phyloP scores from a whole-genome alignment of 345 rosid species.

The Dipteronia dyeriana region DNA sequence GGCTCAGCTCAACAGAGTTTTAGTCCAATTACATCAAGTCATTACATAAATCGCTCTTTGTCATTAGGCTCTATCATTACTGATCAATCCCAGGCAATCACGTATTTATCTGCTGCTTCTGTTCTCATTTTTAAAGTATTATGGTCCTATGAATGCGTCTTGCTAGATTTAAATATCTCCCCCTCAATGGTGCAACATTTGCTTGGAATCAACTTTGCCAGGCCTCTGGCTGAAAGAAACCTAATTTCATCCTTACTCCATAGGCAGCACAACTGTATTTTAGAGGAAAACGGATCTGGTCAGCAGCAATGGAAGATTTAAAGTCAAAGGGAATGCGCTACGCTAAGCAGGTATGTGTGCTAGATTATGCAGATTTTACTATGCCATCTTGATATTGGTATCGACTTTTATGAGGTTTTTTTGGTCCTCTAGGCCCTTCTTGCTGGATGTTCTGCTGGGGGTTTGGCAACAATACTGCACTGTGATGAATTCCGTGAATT shows the following conservation, averaged over 20 bases:
- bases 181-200: neutral
- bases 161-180: neutral
- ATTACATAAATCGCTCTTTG: neutral
- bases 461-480: conserved; percentile 49
- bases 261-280: conserved; percentile 42
- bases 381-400: neutral
- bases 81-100: neutral
- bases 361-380: neutral
- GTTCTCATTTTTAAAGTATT: neutral
- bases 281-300: conserved; percentile 57
- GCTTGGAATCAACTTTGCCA: neutral
- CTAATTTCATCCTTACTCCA: conserved; percentile 8
- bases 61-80: neutral
- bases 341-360: conserved; percentile 43
- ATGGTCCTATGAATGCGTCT: neutral
- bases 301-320: conserved; percentile 49
- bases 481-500: conserved; percentile 52
- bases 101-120: neutral
- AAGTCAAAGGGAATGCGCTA: conserved; percentile 52
- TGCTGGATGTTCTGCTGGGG: conserved; percentile 67
- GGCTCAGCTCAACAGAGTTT: neutral
- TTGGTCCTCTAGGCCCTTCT: conserved; percentile 50
- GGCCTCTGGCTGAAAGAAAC: conserved; percentile 5
- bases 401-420: neutral
- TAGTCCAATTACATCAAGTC: neutral